Evolutionary conservation across 2,329 filamentous ascomycete genomes (phyloP), one percentile per base, ranked within the genome.

Genomic region (Calonectria henricotiae): DNA sequence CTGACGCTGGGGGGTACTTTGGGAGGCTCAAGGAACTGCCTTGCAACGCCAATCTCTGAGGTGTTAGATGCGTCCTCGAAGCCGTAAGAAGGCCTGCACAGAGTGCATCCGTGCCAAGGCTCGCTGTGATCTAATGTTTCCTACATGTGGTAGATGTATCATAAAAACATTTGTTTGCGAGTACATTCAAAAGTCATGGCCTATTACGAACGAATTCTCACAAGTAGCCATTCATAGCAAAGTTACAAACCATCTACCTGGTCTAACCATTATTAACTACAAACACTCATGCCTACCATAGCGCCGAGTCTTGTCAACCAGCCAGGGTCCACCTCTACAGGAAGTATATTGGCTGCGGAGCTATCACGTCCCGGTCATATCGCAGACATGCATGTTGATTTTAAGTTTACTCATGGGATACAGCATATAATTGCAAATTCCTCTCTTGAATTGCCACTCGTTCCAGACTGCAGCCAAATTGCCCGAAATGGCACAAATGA

Each of bases 61-160:
- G 7, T 60, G 54, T 7, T 20, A 27, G 6, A 60, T 60, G 54
- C 54, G 54, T 27, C 54, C 54, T n/a, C 54, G 54, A 12, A 9
- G 37, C 23, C 54, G 54, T 6, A 39, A 43, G 23, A 60, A 60
- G 54, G 37, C 54, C 9, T 60, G 54, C 20, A 30, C 20, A 20
- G 54, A 60, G n/a, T 60, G 54, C 54, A 43, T 23, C 3, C 23
- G 54, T 11, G 54, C 54, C 8, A 60, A 60, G 13, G 17, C 54
- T 30, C 54, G 54, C 37, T 60, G 54, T 15, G 54, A 60, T n/a
- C 54, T 43, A n/a, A 17, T 25, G 23, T 20, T 60, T 43, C 54
- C 54, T 3, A 9, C 20, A 8, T 60, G 54, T n/a, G 23, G 37
- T 6, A 41, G 54, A 60, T 60, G 54, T 43, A 17, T 35, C 8